Conservation (phyloP, 1,139 yeast genomes). For the Nakaseomyces delphensis region DNA sequence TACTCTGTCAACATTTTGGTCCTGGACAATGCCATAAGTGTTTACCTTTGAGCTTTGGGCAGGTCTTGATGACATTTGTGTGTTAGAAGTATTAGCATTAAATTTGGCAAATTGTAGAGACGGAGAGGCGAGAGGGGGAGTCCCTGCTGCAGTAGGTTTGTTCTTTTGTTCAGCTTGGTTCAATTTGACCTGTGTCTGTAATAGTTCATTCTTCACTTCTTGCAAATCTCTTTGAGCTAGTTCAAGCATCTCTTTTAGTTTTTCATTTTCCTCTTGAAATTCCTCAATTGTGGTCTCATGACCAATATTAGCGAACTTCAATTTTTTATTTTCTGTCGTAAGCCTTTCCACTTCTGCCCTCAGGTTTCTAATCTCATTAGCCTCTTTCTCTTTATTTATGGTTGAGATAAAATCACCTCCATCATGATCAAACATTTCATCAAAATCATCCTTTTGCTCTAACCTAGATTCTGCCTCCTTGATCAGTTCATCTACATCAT, state of each 20-base stretch:
- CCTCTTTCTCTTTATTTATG: conserved; percentile 26
- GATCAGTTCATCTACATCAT: conserved; percentile 2
- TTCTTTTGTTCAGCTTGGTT: conserved; percentile 17
- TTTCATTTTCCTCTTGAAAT: conserved; percentile 28
- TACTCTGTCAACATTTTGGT: conserved; percentile 26
- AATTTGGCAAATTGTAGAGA: conserved; percentile 16
- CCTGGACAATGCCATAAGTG: conserved; percentile 12
- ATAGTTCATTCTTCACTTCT: conserved; percentile 11
- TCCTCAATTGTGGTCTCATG: conserved; percentile 39
- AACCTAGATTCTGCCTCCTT: neutral
- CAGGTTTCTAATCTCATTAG: conserved; percentile 25
- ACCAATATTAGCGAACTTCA: conserved; percentile 42
- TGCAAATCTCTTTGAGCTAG: conserved; percentile 25
- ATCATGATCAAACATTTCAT: conserved; percentile 10
- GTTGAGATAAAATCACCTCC: conserved; percentile 27
- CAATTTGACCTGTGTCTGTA: conserved; percentile 18
- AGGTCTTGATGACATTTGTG: conserved; percentile 14
- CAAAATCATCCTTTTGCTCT: conserved; percentile 8
- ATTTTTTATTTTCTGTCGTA: conserved; percentile 29
- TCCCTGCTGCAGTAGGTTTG: conserved; percentile 6
- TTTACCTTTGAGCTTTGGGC: conserved; percentile 11
- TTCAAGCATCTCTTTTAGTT: conserved; percentile 29
- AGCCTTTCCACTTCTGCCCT: conserved; percentile 27
- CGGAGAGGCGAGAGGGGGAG: conserved; percentile 14
- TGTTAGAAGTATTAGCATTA: conserved; percentile 8